Evolutionary conservation across 2,329 filamentous ascomycete species (phyloP).

Genomic region (Orbilia javanica): DNA sequence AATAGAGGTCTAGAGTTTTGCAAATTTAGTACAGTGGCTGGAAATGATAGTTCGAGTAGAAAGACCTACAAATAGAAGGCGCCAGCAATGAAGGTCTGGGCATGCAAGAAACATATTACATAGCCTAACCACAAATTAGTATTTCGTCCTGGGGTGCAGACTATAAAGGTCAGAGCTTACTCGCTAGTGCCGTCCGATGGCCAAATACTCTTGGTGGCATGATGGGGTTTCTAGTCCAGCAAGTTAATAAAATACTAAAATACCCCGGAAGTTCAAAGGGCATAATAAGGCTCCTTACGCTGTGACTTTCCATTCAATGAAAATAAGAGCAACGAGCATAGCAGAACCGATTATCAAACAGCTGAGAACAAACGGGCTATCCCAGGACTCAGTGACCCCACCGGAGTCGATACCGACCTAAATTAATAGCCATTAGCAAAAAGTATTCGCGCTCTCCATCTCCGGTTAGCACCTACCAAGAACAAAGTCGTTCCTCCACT

Average conservation of each 20-base stretch:
- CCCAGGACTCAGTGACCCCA: conserved; percentile 74
- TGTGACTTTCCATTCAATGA: conserved; percentile 75
- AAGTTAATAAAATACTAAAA: neutral
- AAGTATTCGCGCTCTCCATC: neutral
- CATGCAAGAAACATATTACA: conserved; percentile 67
- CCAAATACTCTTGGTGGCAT: conserved; percentile 76
- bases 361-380: conserved; percentile 73
- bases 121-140: conserved; percentile 66
- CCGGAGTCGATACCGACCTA: conserved; percentile 74
- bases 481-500: conserved; percentile 51
- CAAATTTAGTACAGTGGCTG: neutral
- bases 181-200: conserved; percentile 71
- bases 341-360: conserved; percentile 73
- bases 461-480: conserved; percentile 17
- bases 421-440: neutral
- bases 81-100: conserved; percentile 73
- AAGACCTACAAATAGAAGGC: conserved; percentile 68
- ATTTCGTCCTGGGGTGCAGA: conserved; percentile 64
- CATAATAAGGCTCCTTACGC: conserved; percentile 64
- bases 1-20: conserved; percentile 65
- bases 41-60: neutral
- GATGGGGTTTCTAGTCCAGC: conserved; percentile 68
- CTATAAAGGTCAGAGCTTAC: conserved; percentile 61
- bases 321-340: conserved; percentile 69
- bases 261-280: neutral